These are phyloP conservation scores for Tylopilus cervinicoccineus DNA, from an alignment of 768 basidiomycete species.

Conservation along the genomic window DNA sequence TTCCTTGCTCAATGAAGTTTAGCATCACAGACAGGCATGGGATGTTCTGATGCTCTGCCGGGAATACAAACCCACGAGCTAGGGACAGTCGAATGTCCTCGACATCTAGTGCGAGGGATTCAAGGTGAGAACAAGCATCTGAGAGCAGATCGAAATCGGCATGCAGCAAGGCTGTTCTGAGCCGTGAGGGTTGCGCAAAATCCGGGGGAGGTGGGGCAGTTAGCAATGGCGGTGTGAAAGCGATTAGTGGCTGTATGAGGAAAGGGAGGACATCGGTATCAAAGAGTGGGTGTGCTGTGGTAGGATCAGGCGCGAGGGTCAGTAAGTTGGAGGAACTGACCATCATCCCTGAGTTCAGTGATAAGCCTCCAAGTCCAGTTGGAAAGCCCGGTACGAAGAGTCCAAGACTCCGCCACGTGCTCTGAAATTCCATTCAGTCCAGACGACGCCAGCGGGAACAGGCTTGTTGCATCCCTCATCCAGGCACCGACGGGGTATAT, in stretches of 20 bases:
- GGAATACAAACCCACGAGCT: conserved; percentile 59
- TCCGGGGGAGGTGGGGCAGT: conserved; percentile 34
- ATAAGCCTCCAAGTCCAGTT: conserved; percentile 78
- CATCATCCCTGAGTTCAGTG: conserved; percentile 69
- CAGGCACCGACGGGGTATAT: conserved; percentile 76
- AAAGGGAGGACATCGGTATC: conserved; percentile 60
- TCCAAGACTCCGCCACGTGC: conserved; percentile 55
- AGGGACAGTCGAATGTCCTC: conserved; percentile 72
- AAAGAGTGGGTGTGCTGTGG: conserved; percentile 53
- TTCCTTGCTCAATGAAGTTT: conserved; percentile 70
- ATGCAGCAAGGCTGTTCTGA: conserved; percentile 46
- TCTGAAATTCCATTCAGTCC: conserved; percentile 20
- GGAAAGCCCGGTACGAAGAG: conserved; percentile 56
- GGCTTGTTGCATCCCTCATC: conserved; percentile 34
- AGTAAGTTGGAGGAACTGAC: conserved; percentile 35
- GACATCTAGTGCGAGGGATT: conserved; percentile 73
- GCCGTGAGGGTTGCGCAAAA: conserved; percentile 37
- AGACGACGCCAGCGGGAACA: conserved; percentile 21
- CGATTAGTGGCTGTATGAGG: conserved; percentile 52
- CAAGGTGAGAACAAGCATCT: conserved; percentile 70
- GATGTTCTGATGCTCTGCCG: conserved; percentile 51
- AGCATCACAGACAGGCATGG: conserved; percentile 62
- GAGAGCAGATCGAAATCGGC: conserved; percentile 72
- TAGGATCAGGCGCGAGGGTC: conserved; percentile 1
- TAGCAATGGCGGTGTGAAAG: conserved; percentile 56